Percentiles rank a stretch among this genome's conserved stretches.
phyloP scores from a whole-genome alignment of 345 rosid genomes.

The Trapa incisa region DNA sequence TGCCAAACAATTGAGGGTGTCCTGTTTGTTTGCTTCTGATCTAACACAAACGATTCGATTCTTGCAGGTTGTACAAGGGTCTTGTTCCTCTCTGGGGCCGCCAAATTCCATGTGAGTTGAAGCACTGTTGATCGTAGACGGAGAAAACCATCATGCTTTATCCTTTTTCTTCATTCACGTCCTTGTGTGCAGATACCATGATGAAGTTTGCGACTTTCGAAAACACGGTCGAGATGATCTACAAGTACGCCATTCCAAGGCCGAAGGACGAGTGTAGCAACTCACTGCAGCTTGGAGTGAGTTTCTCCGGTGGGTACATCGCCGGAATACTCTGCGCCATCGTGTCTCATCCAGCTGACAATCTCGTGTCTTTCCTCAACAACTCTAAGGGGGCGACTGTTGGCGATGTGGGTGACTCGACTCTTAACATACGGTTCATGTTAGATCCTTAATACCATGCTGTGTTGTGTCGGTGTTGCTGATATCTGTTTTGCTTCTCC shows the following conservation, averaged over 20 bases:
- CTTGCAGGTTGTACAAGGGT: slow-evolving; percentile 70
- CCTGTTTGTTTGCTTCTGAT: neutral
- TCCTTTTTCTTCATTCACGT: too few relatives aligned
- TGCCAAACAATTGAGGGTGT: neutral
- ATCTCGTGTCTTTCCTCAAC: slow-evolving; percentile 91
- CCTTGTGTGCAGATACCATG: slow-evolving; percentile 63
- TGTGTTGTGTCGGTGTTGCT: neutral
- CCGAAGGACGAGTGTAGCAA: slow-evolving; percentile 80
- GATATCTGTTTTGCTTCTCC: slow-evolving; percentile 4
- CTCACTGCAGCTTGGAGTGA: slow-evolving; percentile 70
- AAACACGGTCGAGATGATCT: slow-evolving; percentile 64
- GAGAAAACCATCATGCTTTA: too few relatives aligned
- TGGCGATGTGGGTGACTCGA: slow-evolving; percentile 45
- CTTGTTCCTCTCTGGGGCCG: slow-evolving; percentile 91
- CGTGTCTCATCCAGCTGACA: slow-evolving; percentile 97
- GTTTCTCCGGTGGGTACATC: slow-evolving; percentile 83
- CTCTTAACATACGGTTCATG: neutral
- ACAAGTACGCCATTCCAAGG: slow-evolving; percentile 63
- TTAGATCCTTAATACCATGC: neutral
- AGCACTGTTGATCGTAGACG: too few relatives aligned
- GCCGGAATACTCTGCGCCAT: slow-evolving; percentile 83
- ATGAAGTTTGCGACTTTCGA: slow-evolving; percentile 94
- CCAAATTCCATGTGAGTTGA: slow-evolving; percentile 78
- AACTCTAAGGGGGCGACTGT: slow-evolving; percentile 84
- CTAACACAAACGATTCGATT: slow-evolving; percentile 1